Evolutionary conservation across 2,329 filamentous ascomycete species (phyloP).

Genomic region (Dothideomycetes sp.): DNA sequence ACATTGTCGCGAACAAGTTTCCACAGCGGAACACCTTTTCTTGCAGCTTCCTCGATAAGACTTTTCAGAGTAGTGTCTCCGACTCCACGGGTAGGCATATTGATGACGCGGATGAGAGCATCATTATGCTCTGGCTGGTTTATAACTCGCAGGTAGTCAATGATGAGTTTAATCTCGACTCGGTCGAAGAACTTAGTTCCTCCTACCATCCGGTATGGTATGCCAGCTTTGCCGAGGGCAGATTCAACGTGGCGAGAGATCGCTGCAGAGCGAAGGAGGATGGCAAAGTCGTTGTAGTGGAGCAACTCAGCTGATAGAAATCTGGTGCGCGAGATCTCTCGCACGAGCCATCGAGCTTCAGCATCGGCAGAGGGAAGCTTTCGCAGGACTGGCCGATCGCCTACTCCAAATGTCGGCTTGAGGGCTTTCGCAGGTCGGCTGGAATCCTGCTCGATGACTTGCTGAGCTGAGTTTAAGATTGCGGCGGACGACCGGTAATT

Average conservation of each 20-base stretch:
- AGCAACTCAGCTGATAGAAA: conserved; percentile 65
- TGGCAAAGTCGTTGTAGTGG: conserved; percentile 65
- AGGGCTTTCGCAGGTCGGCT: conserved; percentile 70
- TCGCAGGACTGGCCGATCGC: conserved; percentile 70
- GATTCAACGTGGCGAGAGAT: conserved; percentile 80
- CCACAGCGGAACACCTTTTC: conserved; percentile 62
- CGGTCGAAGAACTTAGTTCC: conserved; percentile 88
- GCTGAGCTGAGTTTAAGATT: conserved; percentile 69
- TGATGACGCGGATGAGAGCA: conserved; percentile 72
- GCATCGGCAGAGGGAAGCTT: conserved; percentile 56
- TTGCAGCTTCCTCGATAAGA: conserved; percentile 67
- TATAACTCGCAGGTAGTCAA: conserved; percentile 82
- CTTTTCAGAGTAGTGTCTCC: conserved; percentile 67
- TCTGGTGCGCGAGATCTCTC: conserved; percentile 63
- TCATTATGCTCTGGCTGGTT: conserved; percentile 81
- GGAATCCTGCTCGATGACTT: conserved; percentile 83
- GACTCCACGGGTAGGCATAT: conserved; percentile 69
- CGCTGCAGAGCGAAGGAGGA: conserved; percentile 74
- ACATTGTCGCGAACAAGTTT: conserved; percentile 51
- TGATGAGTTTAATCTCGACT: conserved; percentile 70
- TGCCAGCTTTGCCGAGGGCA: conserved; percentile 65
- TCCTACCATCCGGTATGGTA: conserved; percentile 87
- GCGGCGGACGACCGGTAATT: conserved; percentile 88
- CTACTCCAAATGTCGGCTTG: conserved; percentile 67
- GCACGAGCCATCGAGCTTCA: conserved; percentile 82